Conservation (phyloP, 1,139 yeast species). For the Schwanniomyces etchellsii region DNA sequence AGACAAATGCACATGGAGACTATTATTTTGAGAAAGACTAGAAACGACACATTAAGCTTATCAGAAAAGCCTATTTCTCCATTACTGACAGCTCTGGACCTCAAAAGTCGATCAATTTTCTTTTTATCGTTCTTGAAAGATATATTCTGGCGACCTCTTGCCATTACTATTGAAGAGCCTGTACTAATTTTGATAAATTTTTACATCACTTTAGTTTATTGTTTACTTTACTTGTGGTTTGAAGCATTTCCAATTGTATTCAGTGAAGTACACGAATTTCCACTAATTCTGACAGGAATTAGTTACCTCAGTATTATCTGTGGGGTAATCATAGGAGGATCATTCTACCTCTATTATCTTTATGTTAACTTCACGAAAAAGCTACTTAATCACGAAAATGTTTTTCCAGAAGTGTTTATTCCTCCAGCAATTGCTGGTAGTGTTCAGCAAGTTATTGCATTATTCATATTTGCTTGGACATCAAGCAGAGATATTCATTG, state of each 20-base stretch:
- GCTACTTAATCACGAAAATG: slow-evolving; percentile 13
- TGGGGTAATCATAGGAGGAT: slow-evolving; percentile 26
- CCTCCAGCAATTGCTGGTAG: slow-evolving; percentile 42
- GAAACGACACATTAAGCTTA: slow-evolving; percentile 11
- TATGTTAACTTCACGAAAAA: slow-evolving; percentile 18
- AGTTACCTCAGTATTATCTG: slow-evolving; percentile 39
- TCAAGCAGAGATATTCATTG: slow-evolving; percentile 33
- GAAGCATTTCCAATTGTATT: slow-evolving; percentile 60
- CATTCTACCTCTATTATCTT: slow-evolving; percentile 18
- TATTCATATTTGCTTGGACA: slow-evolving; percentile 50
- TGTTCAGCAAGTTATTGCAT: slow-evolving; percentile 35
- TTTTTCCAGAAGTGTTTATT: slow-evolving; percentile 36
- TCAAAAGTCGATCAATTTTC: too few relatives aligned
- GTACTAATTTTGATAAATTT: slow-evolving; percentile 41
- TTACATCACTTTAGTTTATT: slow-evolving; percentile 50
- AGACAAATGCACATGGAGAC: slow-evolving; percentile 29
- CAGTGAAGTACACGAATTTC: slow-evolving; percentile 37
- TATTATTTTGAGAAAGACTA: slow-evolving; percentile 26
- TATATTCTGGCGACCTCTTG: slow-evolving; percentile 46
- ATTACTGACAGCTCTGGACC: too few relatives aligned
- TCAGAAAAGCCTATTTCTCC: slow-evolving; percentile 14
- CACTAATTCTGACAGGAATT: slow-evolving; percentile 44
- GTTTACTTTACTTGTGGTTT: slow-evolving; percentile 51
- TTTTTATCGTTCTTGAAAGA: too few relatives aligned
- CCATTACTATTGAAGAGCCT: slow-evolving; percentile 38